These are phyloP conservation scores for Draba incana DNA, from an alignment of 345 rosid genomes.

Conservation along the genomic window DNA sequence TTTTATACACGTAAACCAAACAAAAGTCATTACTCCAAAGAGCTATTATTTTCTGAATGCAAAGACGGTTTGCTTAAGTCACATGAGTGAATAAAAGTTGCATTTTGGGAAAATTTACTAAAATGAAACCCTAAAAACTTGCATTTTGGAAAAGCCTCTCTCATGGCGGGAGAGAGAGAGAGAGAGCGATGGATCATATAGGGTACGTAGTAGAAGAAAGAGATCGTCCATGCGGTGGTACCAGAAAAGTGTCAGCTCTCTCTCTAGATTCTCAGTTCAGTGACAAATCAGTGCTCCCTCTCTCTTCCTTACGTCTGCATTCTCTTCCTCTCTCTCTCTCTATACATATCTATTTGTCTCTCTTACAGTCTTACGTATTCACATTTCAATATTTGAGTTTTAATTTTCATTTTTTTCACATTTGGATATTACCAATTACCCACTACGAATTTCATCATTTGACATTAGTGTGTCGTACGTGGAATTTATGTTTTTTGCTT, in stretches of 20 bases:
- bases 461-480: background rate
- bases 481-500: background rate
- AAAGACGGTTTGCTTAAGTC: conserved; percentile 20
- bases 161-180: conserved; percentile 52
- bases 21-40: conserved; percentile 6
- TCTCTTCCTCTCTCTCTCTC: background rate
- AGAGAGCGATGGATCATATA: conserved; percentile 44
- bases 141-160: conserved; percentile 15
- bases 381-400: background rate
- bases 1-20: conserved; percentile 16
- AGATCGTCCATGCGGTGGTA: conserved; percentile 44
- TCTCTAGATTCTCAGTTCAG: conserved; percentile 28
- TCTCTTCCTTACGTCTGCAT: conserved; percentile 32
- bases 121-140: conserved; percentile 23
- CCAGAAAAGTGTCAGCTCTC: conserved; percentile 53
- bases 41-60: conserved; percentile 4
- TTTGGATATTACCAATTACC: background rate
- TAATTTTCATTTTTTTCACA: background rate
- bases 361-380: conserved; percentile 20
- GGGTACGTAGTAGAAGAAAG: conserved; percentile 29
- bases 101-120: conserved; percentile 18
- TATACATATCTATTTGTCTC: conserved; percentile 28
- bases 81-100: conserved; percentile 30
- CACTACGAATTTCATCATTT: background rate
- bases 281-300: conserved; percentile 36